A percentile compares a stretch with the other conserved stretches of the same genome.
Conservation (phyloP, 495 filamentous ascomycete species). For the Articulospora tetracladia region DNA sequence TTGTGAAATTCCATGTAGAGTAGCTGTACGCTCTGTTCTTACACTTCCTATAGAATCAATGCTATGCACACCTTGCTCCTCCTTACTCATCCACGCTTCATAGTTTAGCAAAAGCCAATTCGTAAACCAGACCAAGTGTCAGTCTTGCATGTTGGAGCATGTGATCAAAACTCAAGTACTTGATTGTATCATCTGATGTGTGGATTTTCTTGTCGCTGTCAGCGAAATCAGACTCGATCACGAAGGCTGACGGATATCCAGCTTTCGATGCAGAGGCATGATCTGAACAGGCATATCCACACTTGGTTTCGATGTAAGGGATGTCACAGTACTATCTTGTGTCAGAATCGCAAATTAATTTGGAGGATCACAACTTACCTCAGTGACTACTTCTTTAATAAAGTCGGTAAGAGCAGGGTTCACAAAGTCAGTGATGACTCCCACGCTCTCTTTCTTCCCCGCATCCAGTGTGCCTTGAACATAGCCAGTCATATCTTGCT, state of each 20-base stretch:
- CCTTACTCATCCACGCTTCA: constrained; percentile 2
- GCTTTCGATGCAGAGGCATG: constrained; percentile 96
- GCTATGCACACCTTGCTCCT: too few relatives aligned
- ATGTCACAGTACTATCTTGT: constrained; percentile 74
- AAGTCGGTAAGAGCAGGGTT: constrained; percentile 79
- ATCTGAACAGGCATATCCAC: constrained; percentile 96
- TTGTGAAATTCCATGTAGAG: too few relatives aligned
- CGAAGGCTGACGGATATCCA: constrained; percentile 92
- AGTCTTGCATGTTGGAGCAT: constrained; percentile 97
- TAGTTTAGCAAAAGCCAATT: constrained; percentile 67
- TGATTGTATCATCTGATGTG: constrained; percentile 80
- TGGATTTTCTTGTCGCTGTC: constrained; percentile 88
- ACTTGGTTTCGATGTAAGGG: constrained; percentile 86
- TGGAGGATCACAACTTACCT: constrained; percentile 42
- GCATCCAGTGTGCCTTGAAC: constrained; percentile 78
- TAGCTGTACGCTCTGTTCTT: too few relatives aligned
- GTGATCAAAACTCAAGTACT: constrained; percentile 90
- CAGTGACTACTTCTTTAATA: constrained; percentile 83
- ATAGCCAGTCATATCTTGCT: constrained; percentile 99
- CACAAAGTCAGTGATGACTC: constrained; percentile 92
- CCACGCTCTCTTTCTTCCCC: constrained; percentile 79
- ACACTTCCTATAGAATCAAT: too few relatives aligned
- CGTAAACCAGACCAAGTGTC: constrained; percentile 85
- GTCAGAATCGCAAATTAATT: constrained; percentile 2
- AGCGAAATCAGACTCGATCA: constrained; percentile 87